Conservation (phyloP, 768 basidiomycete genomes). For the Auricularia sp. region DNA sequence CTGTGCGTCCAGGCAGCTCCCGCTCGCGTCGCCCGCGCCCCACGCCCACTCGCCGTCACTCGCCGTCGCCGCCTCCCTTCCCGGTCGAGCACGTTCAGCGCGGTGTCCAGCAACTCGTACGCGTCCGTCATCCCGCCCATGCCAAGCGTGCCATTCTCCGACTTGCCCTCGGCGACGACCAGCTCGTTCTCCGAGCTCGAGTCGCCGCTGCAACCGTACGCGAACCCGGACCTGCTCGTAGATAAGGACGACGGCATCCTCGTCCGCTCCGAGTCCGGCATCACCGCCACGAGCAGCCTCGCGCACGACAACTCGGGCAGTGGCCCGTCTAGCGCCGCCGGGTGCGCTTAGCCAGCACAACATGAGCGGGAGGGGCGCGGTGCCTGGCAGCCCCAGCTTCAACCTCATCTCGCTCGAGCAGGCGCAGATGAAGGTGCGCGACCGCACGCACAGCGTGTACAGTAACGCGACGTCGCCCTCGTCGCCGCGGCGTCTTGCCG, state of each 20-base stretch:
- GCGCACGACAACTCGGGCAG: background rate
- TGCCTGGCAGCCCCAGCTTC: conserved; percentile 31
- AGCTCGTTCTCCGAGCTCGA: background rate
- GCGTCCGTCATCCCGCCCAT: background rate
- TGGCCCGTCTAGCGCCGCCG: background rate
- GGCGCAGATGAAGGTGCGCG: conserved; percentile 50
- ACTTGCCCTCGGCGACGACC: background rate
- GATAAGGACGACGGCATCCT: background rate
- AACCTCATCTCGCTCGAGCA: conserved; percentile 69
- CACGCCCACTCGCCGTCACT: too few species aligned
- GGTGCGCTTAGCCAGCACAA: background rate
- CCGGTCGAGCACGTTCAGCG: background rate
- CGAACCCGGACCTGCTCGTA: conserved; percentile 58
- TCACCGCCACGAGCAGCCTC: background rate
- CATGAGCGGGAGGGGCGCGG: background rate
- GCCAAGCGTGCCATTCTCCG: background rate
- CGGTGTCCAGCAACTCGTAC: background rate
- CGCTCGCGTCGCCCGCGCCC: too few species aligned
- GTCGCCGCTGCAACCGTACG: conserved; percentile 54
- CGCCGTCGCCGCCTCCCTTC: too few species aligned
- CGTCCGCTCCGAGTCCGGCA: background rate
- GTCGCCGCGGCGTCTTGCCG: conserved; percentile 10
- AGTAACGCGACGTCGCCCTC: conserved; percentile 6
- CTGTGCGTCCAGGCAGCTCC: too few species aligned
- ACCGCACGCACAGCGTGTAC: conserved; percentile 48